Conservation (phyloP, 2,329 filamentous ascomycete genomes). For the Aspergillus chevalieri region DNA sequence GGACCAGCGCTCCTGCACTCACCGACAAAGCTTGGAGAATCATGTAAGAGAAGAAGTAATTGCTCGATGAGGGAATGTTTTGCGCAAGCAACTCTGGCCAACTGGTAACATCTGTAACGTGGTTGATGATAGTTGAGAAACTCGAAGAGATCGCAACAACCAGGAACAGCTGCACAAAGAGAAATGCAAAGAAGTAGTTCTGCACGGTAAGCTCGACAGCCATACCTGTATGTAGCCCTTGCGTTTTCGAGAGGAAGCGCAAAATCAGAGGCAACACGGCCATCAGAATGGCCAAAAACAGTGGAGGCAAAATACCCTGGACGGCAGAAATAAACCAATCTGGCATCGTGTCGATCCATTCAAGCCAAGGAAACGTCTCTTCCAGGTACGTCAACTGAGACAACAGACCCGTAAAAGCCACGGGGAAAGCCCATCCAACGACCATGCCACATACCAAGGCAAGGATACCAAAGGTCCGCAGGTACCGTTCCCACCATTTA, state of each 20-base stretch:
- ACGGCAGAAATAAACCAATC: constrained; percentile 59
- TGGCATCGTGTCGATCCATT: constrained; percentile 61
- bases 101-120: constrained; percentile 61
- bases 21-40: constrained; percentile 87
- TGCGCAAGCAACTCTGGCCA: constrained; percentile 67
- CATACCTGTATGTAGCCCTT: constrained; percentile 77
- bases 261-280: constrained; percentile 76
- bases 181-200: constrained; percentile 84
- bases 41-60: constrained; percentile 99
- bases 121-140: constrained; percentile 58
- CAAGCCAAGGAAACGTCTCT: constrained; percentile 59
- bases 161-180: constrained; percentile 92
- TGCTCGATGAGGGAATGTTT: constrained; percentile 78
- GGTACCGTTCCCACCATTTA: constrained; percentile 85
- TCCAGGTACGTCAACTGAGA: constrained; percentile 71
- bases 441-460: constrained; percentile 66
- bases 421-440: constrained; percentile 82
- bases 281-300: constrained; percentile 70
- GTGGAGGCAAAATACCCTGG: constrained; percentile 78
- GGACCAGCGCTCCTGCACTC: constrained; percentile 80
- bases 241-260: constrained; percentile 62
- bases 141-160: constrained; percentile 81
- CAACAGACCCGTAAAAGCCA: constrained; percentile 77
- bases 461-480: constrained; percentile 62
- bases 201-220: constrained; percentile 78